Base-by-base conservation (phyloP, 768 basidiomycete species). In the Asterophora parasitica region DNA sequence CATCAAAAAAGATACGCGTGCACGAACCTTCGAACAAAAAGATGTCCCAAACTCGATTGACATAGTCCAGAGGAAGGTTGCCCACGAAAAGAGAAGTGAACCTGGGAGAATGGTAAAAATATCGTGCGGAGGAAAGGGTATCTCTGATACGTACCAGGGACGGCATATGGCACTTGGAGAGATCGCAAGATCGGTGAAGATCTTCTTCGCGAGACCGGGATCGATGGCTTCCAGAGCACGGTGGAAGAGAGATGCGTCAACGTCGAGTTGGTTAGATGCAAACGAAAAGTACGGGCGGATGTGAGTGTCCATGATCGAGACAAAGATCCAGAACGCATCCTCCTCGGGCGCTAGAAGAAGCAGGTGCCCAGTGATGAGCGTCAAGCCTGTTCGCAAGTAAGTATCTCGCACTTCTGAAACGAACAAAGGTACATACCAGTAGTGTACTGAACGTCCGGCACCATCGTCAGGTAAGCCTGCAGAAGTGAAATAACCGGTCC, bases 271-370 rank as follows among this genome's bases (percentile, higher is more conserved):
- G 2, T 73, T 70, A 1, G 73, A 67, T 42, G 66, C 74, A 3
- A 73, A 58, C 31, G 83, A 78, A 60, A 89, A 92, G 62, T 90
- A 90, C 0, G 82, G 71, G 1, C 89, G 83, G n/a, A 91, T 69
- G 54, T 90, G 82, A 1, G 78, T 76, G 55, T 92, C 88, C 89
- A 92, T 92, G 53, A 92, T 67, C 2, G 88, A 88, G 1, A 88
- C 75, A 60, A 92, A 91, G 15, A 87, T 91, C 89, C 89, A 92
- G 62, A 92, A 92, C 0, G 87, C 89, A 54, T 92, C 90, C 61
- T 92, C 90, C 53, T 92, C 89, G 0, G 89, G 90, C 0, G 87
- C 79, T 39, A 86, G 80, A 7, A 85, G 65, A 0, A 92, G 65
- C 38, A 92, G 66, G 52, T 88, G 82, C 1, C 86, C 86, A 16